Base-by-base conservation (phyloP, 805 yeast genomes). In the Maudiozyma saulgeensis region DNA sequence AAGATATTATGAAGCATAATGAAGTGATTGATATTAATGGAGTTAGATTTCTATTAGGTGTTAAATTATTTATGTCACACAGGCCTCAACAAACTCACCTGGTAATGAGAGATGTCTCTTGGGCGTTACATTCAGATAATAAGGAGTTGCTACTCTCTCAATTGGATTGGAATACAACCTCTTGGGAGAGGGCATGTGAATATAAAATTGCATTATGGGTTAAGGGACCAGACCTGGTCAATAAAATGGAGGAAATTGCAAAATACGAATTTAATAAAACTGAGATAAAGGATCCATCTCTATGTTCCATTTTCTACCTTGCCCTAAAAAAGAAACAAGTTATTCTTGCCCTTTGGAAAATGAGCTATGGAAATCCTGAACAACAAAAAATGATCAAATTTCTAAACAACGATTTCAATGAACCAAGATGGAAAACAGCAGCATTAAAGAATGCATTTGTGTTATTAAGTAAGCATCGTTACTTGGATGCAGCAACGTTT, bases 391-490 rank as follows among this genome's bases (percentile, higher is more conserved):
- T 91, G 81, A 55, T 87, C 46, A 83, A 75, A 58, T 86, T 91
- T 58, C 70, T 91, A 56, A 71, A 73, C 19, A 84, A 90, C 61
- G 93, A 93, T 60, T 91, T 90, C 63, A 67, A 70, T 4, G 79
- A 81, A 48, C 74, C 75, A 15, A 72, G 96, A 46, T 90, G 97
- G 96, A 78, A 73, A 56, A 74, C 86, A 0, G 96, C 97, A 1
- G 97, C 98, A 0, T 66, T 81, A 58, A 93, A 93, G 60, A 91
- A 91, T 68, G 98, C 98, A 0, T 91, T 80, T 71, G 98, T 87
- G 0, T 69, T 91, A 41, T 65, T 93, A 54, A 87, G 97, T 53
- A 88, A 88, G 59, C 99, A 90, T 64, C 71, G 98, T 41, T 86
- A 76, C 59, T 69, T 77, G 62, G 95, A 89, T 65, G 95, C 97